phyloP scores from a whole-genome alignment of 345 rosid species.

The Murraya paniculata region DNA sequence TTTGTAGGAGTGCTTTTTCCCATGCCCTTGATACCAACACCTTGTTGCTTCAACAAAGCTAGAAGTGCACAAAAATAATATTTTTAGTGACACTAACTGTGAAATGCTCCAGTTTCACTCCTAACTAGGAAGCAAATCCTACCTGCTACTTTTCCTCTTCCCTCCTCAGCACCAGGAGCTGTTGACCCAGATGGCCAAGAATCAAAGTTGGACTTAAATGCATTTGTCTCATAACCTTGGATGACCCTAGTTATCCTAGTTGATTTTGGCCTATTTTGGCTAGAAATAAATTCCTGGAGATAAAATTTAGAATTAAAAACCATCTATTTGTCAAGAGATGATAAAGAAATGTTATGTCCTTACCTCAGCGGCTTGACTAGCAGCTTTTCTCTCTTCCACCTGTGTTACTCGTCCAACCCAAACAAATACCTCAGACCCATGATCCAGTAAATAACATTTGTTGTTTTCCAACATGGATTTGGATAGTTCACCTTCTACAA shows the following conservation, averaged over 20 bases:
- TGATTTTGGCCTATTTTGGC: constrained; percentile 85
- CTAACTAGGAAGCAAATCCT: constrained; percentile 18
- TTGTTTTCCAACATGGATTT: constrained; percentile 79
- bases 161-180: constrained; percentile 82
- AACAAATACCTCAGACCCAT: constrained; percentile 85
- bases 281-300: constrained; percentile 69
- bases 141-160: constrained; percentile 99
- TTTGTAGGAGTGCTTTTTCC: constrained; percentile 64
- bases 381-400: constrained; percentile 93
- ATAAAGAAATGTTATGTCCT: constrained; percentile 11
- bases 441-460: constrained; percentile 77
- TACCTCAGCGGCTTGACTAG: constrained; percentile 90
- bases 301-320: constrained; percentile 26
- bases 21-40: constrained; percentile 81
- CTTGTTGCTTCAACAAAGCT: constrained; percentile 98
- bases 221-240: constrained; percentile 92
- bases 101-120: constrained; percentile 8
- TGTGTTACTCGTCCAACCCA: constrained; percentile 99
- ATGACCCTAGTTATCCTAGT: constrained; percentile 72
- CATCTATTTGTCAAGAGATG: constrained; percentile 6
- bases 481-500: constrained; percentile 69
- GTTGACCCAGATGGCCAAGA: constrained; percentile 93
- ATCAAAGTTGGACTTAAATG: constrained; percentile 91
- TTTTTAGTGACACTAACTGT: constrained; percentile 20
- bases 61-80: constrained; percentile 25